Conservation (phyloP, 2,329 filamentous ascomycete genomes). For the Parafenestella ontariensis region DNA sequence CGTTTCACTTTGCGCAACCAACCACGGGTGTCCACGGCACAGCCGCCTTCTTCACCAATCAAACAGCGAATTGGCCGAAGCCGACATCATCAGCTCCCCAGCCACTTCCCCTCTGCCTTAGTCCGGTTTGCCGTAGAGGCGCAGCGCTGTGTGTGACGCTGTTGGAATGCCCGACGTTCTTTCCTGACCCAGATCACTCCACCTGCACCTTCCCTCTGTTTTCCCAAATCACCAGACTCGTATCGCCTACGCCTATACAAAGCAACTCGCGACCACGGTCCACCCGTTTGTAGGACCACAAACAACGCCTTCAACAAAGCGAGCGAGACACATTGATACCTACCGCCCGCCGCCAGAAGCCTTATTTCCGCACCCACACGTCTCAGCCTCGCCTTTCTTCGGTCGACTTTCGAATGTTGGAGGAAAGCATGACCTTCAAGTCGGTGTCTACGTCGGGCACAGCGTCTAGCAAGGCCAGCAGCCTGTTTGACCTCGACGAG, state of each 20-base stretch:
- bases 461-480: constrained; percentile 47
- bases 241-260: constrained; percentile 37
- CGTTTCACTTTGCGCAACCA: constrained; percentile 3
- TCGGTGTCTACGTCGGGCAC: constrained; percentile 52
- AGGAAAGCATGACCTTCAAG: constrained; percentile 51
- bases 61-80: constrained; percentile 7
- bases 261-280: constrained; percentile 25
- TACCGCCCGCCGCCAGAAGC: neutral
- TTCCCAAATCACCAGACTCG: constrained; percentile 38
- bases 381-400: constrained; percentile 37
- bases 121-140: constrained; percentile 15
- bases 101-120: constrained; percentile 13
- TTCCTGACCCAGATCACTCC: constrained; percentile 33
- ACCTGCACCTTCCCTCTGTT: constrained; percentile 23
- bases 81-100: constrained; percentile 8
- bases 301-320: constrained; percentile 21
- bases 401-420: constrained; percentile 18
- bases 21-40: constrained; percentile 10
- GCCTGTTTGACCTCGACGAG: constrained; percentile 54
- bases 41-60: constrained; percentile 19
- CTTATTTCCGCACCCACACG: constrained; percentile 20
- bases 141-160: constrained; percentile 30
- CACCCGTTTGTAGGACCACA: constrained; percentile 27
- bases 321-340: constrained; percentile 5
- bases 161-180: constrained; percentile 13